Conservation (phyloP, 2,329 filamentous ascomycete genomes). For the Cytospora paraplurivora region DNA sequence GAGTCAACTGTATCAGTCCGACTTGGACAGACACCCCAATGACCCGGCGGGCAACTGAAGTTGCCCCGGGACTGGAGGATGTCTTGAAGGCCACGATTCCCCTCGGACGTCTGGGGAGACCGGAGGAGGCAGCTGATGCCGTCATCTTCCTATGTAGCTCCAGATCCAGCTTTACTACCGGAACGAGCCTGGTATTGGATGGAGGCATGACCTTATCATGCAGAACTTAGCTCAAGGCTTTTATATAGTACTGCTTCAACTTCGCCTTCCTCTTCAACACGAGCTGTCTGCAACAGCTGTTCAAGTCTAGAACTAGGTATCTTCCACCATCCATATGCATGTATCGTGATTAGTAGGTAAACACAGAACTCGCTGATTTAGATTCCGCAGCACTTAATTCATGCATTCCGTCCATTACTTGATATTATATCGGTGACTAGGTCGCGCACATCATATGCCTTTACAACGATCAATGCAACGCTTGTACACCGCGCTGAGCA, state of each 20-base stretch:
- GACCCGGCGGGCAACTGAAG: slow-evolving; percentile 18
- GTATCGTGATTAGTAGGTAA: no score
- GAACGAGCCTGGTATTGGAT: slow-evolving; percentile 6
- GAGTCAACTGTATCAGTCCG: slow-evolving; percentile 17
- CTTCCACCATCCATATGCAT: no score
- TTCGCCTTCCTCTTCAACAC: neutral
- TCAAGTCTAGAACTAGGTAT: no score
- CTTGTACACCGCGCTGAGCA: no score
- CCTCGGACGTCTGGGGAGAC: slow-evolving; percentile 11
- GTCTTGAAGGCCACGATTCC: slow-evolving; percentile 17
- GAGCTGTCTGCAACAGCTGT: no score
- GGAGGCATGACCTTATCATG: slow-evolving; percentile 22
- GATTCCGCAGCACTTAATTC: no score
- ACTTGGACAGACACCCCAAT: slow-evolving; percentile 24
- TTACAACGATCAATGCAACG: no score
- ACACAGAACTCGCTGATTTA: no score
- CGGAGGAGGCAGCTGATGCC: slow-evolving; percentile 22
- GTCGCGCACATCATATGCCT: no score
- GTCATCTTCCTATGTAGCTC: slow-evolving; percentile 20
- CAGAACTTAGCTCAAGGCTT: neutral
- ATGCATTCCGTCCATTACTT: no score
- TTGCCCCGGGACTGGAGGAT: slow-evolving; percentile 20
- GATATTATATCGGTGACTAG: no score
- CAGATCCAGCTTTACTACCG: slow-evolving; percentile 16
- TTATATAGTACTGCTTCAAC: neutral